Evolutionary conservation across 805 yeast genomes (phyloP).

Genomic region (Zygotorulaspora florentina): DNA sequence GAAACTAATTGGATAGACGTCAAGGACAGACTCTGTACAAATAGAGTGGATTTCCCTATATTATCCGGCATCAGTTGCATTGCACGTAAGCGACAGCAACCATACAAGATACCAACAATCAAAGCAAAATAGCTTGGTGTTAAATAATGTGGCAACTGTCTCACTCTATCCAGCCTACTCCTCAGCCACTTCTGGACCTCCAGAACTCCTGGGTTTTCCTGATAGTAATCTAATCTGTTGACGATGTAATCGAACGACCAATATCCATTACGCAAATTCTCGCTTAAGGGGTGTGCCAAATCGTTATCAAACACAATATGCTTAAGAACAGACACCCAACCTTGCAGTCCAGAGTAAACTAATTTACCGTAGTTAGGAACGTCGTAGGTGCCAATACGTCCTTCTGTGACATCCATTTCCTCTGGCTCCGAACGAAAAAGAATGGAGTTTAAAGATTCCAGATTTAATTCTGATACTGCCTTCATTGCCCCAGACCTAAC

Average conservation of each 20-base stretch:
- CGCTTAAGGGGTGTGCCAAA: slow-evolving; percentile 77
- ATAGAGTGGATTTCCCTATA: slow-evolving; percentile 59
- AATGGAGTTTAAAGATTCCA: slow-evolving; percentile 70
- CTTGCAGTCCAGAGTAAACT: slow-evolving; percentile 87
- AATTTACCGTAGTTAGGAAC: slow-evolving; percentile 72
- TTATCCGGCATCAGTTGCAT: slow-evolving; percentile 50
- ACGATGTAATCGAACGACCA: slow-evolving; percentile 87
- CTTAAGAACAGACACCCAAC: slow-evolving; percentile 75
- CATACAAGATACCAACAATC: slow-evolving; percentile 77
- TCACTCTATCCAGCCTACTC: slow-evolving; percentile 58
- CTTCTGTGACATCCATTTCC: slow-evolving; percentile 75
- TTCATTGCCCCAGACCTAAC: slow-evolving; percentile 73
- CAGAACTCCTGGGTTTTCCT: slow-evolving; percentile 42
- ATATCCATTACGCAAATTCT: slow-evolving; percentile 72
- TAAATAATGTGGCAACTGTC: slow-evolving; percentile 68
- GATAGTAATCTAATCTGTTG: slow-evolving; percentile 55
- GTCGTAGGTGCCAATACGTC: slow-evolving; percentile 65
- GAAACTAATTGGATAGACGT: slow-evolving; percentile 88
- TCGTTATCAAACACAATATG: slow-evolving; percentile 63
- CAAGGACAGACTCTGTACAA: slow-evolving; percentile 74
- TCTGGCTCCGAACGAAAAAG: slow-evolving; percentile 80
- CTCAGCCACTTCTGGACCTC: slow-evolving; percentile 68
- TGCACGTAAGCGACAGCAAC: slow-evolving; percentile 69
- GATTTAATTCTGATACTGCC: slow-evolving; percentile 57
- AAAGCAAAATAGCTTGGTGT: slow-evolving; percentile 85